Conservation (phyloP, 805 yeast genomes). For the Zygoascus biomembranicola region DNA sequence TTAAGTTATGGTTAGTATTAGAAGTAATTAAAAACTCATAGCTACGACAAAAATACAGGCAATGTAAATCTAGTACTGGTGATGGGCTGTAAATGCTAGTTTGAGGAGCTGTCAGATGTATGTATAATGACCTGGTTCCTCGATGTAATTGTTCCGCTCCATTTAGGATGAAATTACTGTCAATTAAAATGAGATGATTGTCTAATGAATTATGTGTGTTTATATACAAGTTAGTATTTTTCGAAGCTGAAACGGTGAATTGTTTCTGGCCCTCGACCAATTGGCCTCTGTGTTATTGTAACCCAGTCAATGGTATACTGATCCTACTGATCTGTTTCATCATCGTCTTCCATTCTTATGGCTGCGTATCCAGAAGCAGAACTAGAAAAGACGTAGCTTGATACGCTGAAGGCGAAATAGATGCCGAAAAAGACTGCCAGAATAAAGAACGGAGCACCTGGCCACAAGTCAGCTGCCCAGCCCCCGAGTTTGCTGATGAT, state of each 20-base stretch:
- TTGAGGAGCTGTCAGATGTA: neutral
- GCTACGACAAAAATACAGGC: neutral
- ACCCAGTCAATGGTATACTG: too few relatives aligned
- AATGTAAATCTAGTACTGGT: neutral
- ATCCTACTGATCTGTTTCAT: neutral
- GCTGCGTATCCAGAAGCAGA: neutral
- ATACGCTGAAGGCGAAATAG: neutral
- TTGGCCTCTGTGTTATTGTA: too few relatives aligned
- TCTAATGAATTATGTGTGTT: too few relatives aligned
- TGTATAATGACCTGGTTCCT: neutral
- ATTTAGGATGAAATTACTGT: too few relatives aligned
- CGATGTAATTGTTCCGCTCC: too few relatives aligned
- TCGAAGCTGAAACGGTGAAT: too few relatives aligned
- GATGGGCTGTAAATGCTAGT: too few relatives aligned
- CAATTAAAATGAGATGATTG: too few relatives aligned
- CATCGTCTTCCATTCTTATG: neutral
- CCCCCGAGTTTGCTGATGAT: conserved; percentile 57
- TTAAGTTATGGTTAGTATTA: conserved; percentile 30
- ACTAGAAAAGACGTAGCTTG: neutral
- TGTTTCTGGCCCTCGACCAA: too few relatives aligned
- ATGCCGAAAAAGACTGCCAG: conserved; percentile 34
- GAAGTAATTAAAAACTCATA: neutral
- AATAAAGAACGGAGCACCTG: conserved; percentile 51
- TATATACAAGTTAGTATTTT: too few relatives aligned
- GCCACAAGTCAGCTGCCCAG: conserved; percentile 45